Base-by-base conservation (phyloP, 169 alveolate species). In the Plasmodium malariae region DNA sequence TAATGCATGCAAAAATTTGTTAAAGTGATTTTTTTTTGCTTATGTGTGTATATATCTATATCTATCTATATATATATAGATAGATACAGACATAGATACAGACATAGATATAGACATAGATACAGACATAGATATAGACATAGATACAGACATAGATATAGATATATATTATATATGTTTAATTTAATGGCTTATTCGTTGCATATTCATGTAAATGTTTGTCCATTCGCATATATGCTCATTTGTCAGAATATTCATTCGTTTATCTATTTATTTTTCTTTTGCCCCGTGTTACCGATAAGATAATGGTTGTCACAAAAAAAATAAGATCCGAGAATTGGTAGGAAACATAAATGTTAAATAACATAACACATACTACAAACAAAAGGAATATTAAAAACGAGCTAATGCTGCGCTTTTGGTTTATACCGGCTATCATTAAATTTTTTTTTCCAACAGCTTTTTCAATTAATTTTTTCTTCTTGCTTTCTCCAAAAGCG, bases 361-460 rank as follows among this genome's bases (percentile, higher is more conserved):
- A 80, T 43, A 67, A 37, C 90, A 80, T 80, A 19, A 68, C 90
- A 28, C 90, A 80, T 26, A 67, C n/a, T 28, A 63, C 67, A 59
- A 80, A 80, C 37, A 54, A 17, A 49, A 80, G 83, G 59, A 80
- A 80, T 21, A 49, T 28, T 21, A 80, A 65, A 69, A 80, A 80
- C 2, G 72, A 30, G 19, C 73, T 65, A 48, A 80, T 80, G 28
- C 83, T 65, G 24, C 83, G 78, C 71, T 51, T 80, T 57, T 63
- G 80, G 67, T 80, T 80, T 65, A 80, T 63, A 19, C 71, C 65
- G 21, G 83, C 48, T 43, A 54, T 48, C 60, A 80, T 48, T 45
- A 80, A 65, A 69, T 80, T 80, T 57, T 80, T 80, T 80, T 80
- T 80, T 11, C 90, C 90, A 12, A 80, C 90, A 30, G 71, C 90